phyloP scores from a whole-genome alignment of 257 asterid species.

The Ilex aquifolium region DNA sequence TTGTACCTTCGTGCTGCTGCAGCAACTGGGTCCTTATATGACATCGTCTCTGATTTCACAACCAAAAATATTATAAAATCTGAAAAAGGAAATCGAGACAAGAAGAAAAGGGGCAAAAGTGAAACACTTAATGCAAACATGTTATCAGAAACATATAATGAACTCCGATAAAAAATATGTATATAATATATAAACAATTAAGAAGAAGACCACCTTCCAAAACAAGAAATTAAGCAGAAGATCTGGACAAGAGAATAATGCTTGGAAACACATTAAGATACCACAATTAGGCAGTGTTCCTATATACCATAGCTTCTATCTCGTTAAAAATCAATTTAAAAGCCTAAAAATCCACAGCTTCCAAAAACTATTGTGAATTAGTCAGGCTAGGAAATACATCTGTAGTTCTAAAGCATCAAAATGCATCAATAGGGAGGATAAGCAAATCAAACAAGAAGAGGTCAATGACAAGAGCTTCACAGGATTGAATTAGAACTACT shows the following conservation, averaged over 20 bases:
- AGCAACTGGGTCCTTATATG: conserved; percentile 92
- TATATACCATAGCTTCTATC: too few species aligned
- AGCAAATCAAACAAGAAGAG: not conserved
- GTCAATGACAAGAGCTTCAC: too few species aligned
- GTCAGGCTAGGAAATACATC: too few species aligned
- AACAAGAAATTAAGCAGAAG: not conserved
- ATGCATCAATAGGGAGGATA: not conserved
- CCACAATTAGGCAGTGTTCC: too few species aligned
- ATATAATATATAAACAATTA: not conserved
- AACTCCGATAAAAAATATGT: not conserved
- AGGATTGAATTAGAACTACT: too few species aligned
- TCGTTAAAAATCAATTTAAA: too few species aligned
- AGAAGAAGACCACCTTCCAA: not conserved
- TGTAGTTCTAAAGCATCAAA: not conserved
- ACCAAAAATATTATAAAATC: conserved; percentile 13
- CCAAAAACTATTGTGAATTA: too few species aligned
- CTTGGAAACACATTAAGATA: too few species aligned
- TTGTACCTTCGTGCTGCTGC: conserved; percentile 88
- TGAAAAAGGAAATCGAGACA: conserved; percentile 3
- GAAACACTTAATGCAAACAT: not conserved
- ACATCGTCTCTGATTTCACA: conserved; percentile 60
- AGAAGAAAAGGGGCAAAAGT: not conserved
- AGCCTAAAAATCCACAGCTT: too few species aligned
- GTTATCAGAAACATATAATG: not conserved
- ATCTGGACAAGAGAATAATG: too few species aligned